Conservation (phyloP, 2,329 filamentous ascomycete genomes). For the Ustilaginoidea virens region DNA sequence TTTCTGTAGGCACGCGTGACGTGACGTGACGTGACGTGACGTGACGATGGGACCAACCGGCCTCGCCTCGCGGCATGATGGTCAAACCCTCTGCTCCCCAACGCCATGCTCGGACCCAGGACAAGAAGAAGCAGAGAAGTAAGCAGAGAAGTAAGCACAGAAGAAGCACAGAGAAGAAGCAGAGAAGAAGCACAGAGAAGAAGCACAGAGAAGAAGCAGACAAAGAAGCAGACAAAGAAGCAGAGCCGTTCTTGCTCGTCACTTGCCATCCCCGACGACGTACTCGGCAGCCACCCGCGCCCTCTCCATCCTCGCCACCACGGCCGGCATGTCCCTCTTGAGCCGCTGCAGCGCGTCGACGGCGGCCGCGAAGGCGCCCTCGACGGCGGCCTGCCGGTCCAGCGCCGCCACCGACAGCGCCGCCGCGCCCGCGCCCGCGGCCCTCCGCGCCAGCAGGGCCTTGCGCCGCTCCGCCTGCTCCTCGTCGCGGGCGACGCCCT, state of each 20-base stretch:
- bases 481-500: constrained; percentile 30
- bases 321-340: constrained; percentile 44
- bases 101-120: no score
- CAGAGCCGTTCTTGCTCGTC: no score
- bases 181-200: not conserved
- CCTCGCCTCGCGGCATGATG: no score
- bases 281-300: constrained; percentile 44
- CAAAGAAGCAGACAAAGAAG: no score
- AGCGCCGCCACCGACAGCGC: constrained; percentile 18
- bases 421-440: constrained; percentile 9
- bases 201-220: not conserved
- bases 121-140: no score
- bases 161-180: not conserved
- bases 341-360: constrained; percentile 35
- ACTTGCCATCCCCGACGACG: constrained; percentile 28
- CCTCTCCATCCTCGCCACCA: constrained; percentile 49
- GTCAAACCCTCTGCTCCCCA: not conserved
- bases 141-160: not conserved
- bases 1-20: no score
- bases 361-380: constrained; percentile 28
- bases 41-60: no score
- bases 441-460: constrained; percentile 8
- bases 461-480: constrained; percentile 20
- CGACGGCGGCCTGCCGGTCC: constrained; percentile 28
- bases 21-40: no score